Evolutionary conservation across 1,139 yeast genomes (phyloP).

Genomic region (Lodderomyces beijingensis): DNA sequence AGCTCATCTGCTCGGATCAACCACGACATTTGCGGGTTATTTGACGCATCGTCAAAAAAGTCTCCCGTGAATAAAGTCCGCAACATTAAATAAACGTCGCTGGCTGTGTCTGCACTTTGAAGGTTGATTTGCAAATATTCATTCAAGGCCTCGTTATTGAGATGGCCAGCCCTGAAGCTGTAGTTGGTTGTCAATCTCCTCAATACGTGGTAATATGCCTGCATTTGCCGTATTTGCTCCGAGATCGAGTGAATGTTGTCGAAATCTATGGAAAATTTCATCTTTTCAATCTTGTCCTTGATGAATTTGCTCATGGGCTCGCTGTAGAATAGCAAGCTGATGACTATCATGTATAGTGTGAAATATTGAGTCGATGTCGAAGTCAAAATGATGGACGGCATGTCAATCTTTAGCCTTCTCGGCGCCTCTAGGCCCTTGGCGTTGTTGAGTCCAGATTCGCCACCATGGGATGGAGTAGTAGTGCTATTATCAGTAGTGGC

Average conservation of each 20-base stretch:
- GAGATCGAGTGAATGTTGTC: slow-evolving; percentile 33
- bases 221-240: slow-evolving; percentile 25
- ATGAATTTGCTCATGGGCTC: slow-evolving; percentile 39
- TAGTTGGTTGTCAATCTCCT: slow-evolving; percentile 28
- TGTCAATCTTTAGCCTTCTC: slow-evolving; percentile 30
- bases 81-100: slow-evolving; percentile 37
- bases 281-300: slow-evolving; percentile 33
- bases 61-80: slow-evolving; percentile 40
- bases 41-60: slow-evolving; percentile 15
- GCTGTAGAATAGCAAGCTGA: slow-evolving; percentile 35
- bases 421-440: slow-evolving; percentile 9
- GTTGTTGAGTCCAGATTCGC: no score
- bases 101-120: slow-evolving; percentile 25
- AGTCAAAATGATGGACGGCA: slow-evolving; percentile 36
- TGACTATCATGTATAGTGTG: slow-evolving; percentile 32
- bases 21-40: slow-evolving; percentile 39
- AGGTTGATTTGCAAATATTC: slow-evolving; percentile 27
- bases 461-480: no score
- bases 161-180: slow-evolving; percentile 30
- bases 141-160: slow-evolving; percentile 36
- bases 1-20: slow-evolving; percentile 53
- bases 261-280: slow-evolving; percentile 41
- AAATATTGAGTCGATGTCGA: slow-evolving; percentile 44
- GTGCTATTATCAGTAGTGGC: not conserved
- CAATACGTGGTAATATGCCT: slow-evolving; percentile 22